A percentile compares a stretch with the other conserved stretches of the same genome.
Evolutionary conservation across 768 basidiomycete genomes (phyloP).

Genomic region (Serendipita vermifera): DNA sequence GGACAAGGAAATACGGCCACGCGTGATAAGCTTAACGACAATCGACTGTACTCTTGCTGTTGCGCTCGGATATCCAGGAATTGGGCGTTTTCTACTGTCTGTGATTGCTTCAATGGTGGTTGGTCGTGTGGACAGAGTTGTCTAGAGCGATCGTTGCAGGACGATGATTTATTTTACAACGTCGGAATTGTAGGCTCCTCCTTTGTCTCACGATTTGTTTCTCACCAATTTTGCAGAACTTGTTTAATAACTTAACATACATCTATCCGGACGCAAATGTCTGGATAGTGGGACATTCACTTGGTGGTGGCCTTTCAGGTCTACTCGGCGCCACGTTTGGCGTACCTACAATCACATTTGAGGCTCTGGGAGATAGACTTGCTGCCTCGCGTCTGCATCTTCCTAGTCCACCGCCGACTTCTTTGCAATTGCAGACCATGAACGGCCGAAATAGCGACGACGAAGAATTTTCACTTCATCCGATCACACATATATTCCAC

Average conservation of each 20-base stretch:
- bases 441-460: not conserved
- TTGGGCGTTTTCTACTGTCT: conserved; percentile 77
- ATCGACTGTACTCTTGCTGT: conserved; percentile 81
- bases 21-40: conserved; percentile 90
- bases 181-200: conserved; percentile 56
- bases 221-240: conserved; percentile 25
- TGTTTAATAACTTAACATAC: conserved; percentile 44
- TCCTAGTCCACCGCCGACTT: conserved; percentile 36
- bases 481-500: conserved; percentile 43
- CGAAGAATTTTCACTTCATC: conserved; percentile 17
- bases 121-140: conserved; percentile 72
- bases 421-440: conserved; percentile 1
- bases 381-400: conserved; percentile 50
- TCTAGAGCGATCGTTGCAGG: conserved; percentile 65
- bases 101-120: conserved; percentile 64
- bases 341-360: conserved; percentile 49
- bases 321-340: conserved; percentile 55
- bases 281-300: conserved; percentile 52
- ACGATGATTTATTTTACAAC: conserved; percentile 88
- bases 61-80: conserved; percentile 81
- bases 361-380: conserved; percentile 51
- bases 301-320: conserved; percentile 52
- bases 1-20: conserved; percentile 68
- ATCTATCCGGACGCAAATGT: conserved; percentile 47
- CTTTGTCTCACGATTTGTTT: not conserved